Percentiles rank a stretch among this genome's conserved stretches.
Evolutionary conservation across 768 basidiomycete genomes (phyloP).

Genomic region (Amanita inopinata): DNA sequence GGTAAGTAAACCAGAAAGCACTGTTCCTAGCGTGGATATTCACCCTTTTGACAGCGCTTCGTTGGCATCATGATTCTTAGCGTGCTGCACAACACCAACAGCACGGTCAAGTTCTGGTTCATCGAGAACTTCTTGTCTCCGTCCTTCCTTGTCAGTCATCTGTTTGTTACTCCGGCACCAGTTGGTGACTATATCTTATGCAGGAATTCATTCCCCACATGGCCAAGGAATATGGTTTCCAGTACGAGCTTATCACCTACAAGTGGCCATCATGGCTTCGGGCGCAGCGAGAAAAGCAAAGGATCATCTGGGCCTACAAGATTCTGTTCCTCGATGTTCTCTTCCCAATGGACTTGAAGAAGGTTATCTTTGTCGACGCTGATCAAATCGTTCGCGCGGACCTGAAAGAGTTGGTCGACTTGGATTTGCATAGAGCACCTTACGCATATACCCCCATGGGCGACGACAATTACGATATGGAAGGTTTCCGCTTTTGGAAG

Average conservation of each 20-base stretch:
- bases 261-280: slow-evolving; percentile 99
- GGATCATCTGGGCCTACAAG: slow-evolving; percentile 99
- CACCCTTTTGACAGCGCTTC: slow-evolving; percentile 56
- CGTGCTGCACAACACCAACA: slow-evolving; percentile 88
- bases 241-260: slow-evolving; percentile 97
- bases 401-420: slow-evolving; percentile 85
- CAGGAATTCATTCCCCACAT: slow-evolving; percentile 94
- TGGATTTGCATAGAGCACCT: slow-evolving; percentile 87
- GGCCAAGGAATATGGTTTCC: slow-evolving; percentile 84
- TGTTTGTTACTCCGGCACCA: not conserved
- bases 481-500: slow-evolving; percentile 99
- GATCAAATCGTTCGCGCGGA: slow-evolving; percentile 98
- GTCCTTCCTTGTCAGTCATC: slow-evolving; percentile 70
- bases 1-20: slow-evolving; percentile 29
- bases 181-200: not conserved
- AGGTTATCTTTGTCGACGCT: slow-evolving; percentile 98
- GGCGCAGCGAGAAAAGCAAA: slow-evolving; percentile 95
- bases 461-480: slow-evolving; percentile 88
- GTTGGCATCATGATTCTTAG: slow-evolving; percentile 97
- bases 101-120: slow-evolving; percentile 98
- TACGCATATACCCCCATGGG: slow-evolving; percentile 99
- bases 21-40: slow-evolving; percentile 1
- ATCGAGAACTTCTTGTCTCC: slow-evolving; percentile 99
- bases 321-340: slow-evolving; percentile 98
- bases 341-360: slow-evolving; percentile 98